These are phyloP conservation scores for Candida pseudofarinosa DNA, from an alignment of 805 yeast genomes.

Conservation along the genomic window DNA sequence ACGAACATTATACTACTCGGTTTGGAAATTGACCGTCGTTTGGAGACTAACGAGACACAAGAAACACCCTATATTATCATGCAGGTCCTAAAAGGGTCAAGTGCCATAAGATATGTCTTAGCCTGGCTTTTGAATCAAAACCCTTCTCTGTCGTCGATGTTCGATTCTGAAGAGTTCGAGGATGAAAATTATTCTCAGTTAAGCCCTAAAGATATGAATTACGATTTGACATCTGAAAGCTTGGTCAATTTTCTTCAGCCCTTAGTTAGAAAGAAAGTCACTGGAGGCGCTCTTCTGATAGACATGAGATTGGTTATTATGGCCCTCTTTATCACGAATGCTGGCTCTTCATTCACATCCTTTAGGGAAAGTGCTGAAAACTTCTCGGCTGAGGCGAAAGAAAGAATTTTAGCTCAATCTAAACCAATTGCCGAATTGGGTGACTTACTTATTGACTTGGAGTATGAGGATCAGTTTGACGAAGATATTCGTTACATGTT, in stretches of 20 bases:
- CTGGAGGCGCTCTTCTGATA: constrained; percentile 55
- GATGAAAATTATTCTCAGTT: constrained; percentile 1
- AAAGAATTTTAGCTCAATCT: constrained; percentile 16
- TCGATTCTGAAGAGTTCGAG: constrained; percentile 8
- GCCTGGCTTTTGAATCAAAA: constrained; percentile 50
- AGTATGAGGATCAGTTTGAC: constrained; percentile 61
- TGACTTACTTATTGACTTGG: constrained; percentile 51
- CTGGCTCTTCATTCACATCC: constrained; percentile 17
- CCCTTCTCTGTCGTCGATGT: constrained; percentile 11
- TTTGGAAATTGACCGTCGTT: constrained; percentile 44
- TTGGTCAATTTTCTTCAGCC: constrained; percentile 62
- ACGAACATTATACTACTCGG: constrained; percentile 58
- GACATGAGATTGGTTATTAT: constrained; percentile 59
- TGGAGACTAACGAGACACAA: constrained; percentile 23
- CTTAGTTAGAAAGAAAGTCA: constrained; percentile 52
- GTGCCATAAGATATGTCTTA: constrained; percentile 57
- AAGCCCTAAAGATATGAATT: constrained; percentile 14
- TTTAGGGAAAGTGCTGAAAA: constrained; percentile 3
- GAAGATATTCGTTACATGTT: constrained; percentile 63
- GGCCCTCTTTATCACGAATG: constrained; percentile 37
- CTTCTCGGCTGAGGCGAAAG: constrained; percentile 9
- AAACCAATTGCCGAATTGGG: constrained; percentile 40
- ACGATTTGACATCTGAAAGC: constrained; percentile 59
- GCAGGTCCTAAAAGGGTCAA: constrained; percentile 50
- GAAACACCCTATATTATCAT: constrained; percentile 32